phyloP scores from a whole-genome alignment of 257 asterid genomes.

The Ocimum tenuiflorum region DNA sequence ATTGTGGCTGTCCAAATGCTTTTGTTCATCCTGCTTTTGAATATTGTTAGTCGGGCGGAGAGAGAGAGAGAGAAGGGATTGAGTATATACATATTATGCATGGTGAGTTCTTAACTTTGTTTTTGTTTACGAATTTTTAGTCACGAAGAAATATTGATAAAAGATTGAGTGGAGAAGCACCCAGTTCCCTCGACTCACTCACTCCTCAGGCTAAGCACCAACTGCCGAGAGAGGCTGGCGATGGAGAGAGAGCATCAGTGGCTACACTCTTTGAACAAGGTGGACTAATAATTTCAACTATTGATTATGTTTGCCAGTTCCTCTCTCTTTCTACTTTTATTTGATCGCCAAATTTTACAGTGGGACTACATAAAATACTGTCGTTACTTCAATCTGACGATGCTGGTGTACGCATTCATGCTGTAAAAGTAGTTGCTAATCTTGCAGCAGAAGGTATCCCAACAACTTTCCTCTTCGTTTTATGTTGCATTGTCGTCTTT shows the following conservation, averaged over 20 bases:
- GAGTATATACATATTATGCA: neutral
- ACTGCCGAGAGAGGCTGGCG: constrained; percentile 40
- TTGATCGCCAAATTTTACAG: constrained; percentile 32
- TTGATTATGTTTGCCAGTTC: neutral
- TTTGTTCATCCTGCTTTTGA: neutral
- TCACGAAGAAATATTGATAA: constrained; percentile 62
- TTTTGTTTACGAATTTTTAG: constrained; percentile 29
- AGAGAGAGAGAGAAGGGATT: neutral
- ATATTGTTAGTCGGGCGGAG: neutral
- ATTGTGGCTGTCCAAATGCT: neutral
- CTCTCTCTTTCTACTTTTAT: constrained; percentile 5
- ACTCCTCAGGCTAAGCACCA: constrained; percentile 47
- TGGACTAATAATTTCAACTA: constrained; percentile 16
- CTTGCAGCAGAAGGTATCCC: constrained; percentile 84
- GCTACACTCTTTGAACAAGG: constrained; percentile 87
- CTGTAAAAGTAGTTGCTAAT: constrained; percentile 91
- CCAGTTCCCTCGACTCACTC: constrained; percentile 39
- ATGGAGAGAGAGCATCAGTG: constrained; percentile 63
- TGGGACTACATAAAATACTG: constrained; percentile 82
- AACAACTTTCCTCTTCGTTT: neutral
- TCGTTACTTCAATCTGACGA: constrained; percentile 83
- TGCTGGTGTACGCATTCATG: constrained; percentile 82
- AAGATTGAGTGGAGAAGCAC: constrained; percentile 29
- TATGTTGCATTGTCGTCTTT: neutral
- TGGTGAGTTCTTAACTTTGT: constrained; percentile 2